These are phyloP conservation scores for Vanrija sp. DNA, from an alignment of 1,284 basidiomycete species.

Conservation along the genomic window DNA sequence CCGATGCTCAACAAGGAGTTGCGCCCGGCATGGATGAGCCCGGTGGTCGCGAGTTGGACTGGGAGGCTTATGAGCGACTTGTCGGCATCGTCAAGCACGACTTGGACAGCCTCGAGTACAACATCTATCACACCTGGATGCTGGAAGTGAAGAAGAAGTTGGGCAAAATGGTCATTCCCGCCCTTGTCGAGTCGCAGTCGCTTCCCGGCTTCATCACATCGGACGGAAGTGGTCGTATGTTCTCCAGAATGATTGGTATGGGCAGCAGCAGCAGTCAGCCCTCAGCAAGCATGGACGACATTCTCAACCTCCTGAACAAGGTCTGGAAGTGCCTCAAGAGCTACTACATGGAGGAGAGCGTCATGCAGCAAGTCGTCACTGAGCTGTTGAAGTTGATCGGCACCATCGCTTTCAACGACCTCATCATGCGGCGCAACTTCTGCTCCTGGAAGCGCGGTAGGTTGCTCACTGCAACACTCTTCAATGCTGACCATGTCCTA, in stretches of 20 bases:
- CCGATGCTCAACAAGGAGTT: slow-evolving; percentile 96
- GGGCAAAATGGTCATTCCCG: slow-evolving; percentile 97
- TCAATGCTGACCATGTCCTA: slow-evolving; percentile 38
- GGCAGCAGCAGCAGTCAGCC: slow-evolving; percentile 72
- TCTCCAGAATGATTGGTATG: slow-evolving; percentile 75
- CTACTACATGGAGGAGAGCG: slow-evolving; percentile 97
- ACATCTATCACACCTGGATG: slow-evolving; percentile 99
- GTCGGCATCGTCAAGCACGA: slow-evolving; percentile 98
- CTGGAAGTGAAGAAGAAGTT: slow-evolving; percentile 95
- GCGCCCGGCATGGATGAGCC: slow-evolving; percentile 96
- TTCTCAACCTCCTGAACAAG: slow-evolving; percentile 93
- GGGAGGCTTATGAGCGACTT: slow-evolving; percentile 93
- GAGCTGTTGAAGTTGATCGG: slow-evolving; percentile 96
- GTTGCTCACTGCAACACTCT: slow-evolving; percentile 24
- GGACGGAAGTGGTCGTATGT: slow-evolving; percentile 81
- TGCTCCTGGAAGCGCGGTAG: slow-evolving; percentile 98
- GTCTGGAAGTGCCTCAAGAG: slow-evolving; percentile 98
- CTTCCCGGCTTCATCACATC: slow-evolving; percentile 96
- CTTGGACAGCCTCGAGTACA: slow-evolving; percentile 96
- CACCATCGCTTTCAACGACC: slow-evolving; percentile 96
- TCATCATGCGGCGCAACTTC: slow-evolving; percentile 98
- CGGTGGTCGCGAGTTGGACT: slow-evolving; percentile 87
- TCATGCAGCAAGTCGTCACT: slow-evolving; percentile 94
- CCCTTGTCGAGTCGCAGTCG: slow-evolving; percentile 95
- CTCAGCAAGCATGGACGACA: slow-evolving; percentile 98